Base-by-base conservation (phyloP, 441 rosid genomes). In the Mallotus japonicus region DNA sequence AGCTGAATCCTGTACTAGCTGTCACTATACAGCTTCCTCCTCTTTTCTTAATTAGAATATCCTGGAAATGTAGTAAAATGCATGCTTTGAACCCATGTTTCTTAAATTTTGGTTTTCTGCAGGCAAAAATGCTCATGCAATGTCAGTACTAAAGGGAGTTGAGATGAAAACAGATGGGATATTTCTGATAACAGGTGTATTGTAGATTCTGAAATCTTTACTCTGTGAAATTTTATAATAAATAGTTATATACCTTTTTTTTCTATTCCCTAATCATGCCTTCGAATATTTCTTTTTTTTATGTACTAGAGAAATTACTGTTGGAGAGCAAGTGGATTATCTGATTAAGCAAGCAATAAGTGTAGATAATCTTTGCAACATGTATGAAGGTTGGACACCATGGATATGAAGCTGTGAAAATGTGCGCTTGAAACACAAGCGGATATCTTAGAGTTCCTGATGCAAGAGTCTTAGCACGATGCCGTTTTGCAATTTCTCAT, bases 381-480 rank as follows among this genome's bases (percentile, higher is more conserved):
- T 95, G 99, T 91, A 95, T 65, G 99, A 95, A 85, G 99, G 97
- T 73, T 95, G 99, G 99, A 95, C 97, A n/a, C 96, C 98, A 32
- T 91, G 98, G 99, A 95, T 92, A 83, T 95, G 83, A 89, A 79
- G 50, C 63, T 44, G 51, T 64, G 70, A 71, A 59, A 68, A 61
- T 61, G 24, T 65, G 74, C 67, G 32, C 71, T 66, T 34, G 34
- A 13, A 15, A 37, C 47, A 20, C 54, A 58, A 73, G 64, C 71
- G 58, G 62, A 64, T 59, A 60, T 66, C 32, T 15, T 60, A n/a
- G 20, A 75, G 67, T 62, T 56, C 75, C 60, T 51, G 37, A 56
- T 55, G 69, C 61, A 65, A 64, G 10, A 62, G 47, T 46, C 55
- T 13, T 15, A 67, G 57, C 72, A 50, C 71, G 66, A 61, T 53